Evolutionary conservation across 139 green algal species (phyloP).

Genomic region (Micractinium conductrix): DNA sequence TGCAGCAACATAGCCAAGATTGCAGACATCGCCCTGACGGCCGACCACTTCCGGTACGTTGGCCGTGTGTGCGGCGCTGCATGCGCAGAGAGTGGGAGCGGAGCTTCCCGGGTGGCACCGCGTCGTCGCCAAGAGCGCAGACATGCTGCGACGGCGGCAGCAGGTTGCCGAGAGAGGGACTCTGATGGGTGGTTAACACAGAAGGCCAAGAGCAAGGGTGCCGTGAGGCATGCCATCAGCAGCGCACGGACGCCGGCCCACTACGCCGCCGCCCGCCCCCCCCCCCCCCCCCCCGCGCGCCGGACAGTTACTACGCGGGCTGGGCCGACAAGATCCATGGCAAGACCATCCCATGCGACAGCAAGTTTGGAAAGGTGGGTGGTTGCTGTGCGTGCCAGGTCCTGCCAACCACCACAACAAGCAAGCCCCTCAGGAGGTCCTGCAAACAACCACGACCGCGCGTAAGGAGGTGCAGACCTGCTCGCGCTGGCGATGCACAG

Average conservation of each 20-base stretch:
- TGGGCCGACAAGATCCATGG: conserved; percentile 78
- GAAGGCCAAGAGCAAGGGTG: not conserved
- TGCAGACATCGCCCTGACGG: conserved; percentile 54
- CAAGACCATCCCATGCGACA: conserved; percentile 63
- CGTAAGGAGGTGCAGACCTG: no score
- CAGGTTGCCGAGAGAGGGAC: no score
- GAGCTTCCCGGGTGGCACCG: not conserved
- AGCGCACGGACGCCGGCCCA: not conserved
- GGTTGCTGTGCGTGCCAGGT: no score
- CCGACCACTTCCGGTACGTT: conserved; percentile 69
- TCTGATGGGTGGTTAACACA: no score
- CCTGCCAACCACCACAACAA: no score
- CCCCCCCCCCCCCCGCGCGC: not conserved
- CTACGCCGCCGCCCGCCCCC: no score
- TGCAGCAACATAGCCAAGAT: no score
- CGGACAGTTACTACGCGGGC: conserved; percentile 15
- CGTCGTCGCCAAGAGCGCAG: no score
- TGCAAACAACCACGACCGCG: no score
- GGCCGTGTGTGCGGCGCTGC: not conserved
- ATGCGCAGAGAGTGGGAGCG: not conserved
- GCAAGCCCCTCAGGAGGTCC: no score
- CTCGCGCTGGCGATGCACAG: no score
- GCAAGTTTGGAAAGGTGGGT: not conserved
- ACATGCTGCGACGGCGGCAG: no score
- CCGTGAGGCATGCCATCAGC: not conserved